phyloP scores from a whole-genome alignment of 306 rosid genomes.

The Sophora flavescens region DNA sequence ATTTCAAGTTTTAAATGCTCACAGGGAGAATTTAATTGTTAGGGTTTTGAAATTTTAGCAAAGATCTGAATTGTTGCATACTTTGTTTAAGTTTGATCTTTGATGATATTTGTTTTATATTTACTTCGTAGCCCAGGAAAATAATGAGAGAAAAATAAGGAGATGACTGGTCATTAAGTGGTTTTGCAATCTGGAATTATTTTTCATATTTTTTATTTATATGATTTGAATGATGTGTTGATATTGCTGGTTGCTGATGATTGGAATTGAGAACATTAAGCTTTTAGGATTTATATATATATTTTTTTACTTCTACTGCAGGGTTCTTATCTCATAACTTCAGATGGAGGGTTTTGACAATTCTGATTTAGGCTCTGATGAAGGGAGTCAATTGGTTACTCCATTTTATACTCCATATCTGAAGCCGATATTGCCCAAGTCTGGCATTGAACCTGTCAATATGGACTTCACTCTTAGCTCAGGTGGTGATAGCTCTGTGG shows the following conservation, averaged over 20 bases:
- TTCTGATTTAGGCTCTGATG: conserved; percentile 52
- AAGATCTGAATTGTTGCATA: not conserved
- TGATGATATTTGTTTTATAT: not conserved
- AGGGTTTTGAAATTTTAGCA: not conserved
- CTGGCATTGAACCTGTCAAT: conserved; percentile 49
- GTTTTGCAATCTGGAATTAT: conserved; percentile 3
- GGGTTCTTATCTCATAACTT: conserved; percentile 34
- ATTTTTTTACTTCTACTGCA: conserved; percentile 5
- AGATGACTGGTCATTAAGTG: not conserved
- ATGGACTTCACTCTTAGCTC: conserved; percentile 63
- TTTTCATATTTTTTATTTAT: not conserved
- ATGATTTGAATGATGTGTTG: not conserved
- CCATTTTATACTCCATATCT: conserved; percentile 68
- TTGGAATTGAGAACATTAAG: conserved; percentile 13
- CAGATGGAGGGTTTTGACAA: conserved; percentile 57
- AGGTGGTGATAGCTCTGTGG: conserved; percentile 60
- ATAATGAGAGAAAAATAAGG: not conserved
- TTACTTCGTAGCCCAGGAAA: not conserved
- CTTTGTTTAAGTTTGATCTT: not conserved
- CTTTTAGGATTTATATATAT: not conserved
- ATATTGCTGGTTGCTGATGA: conserved; percentile 6
- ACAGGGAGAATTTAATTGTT: not conserved
- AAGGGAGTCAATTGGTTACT: conserved; percentile 46
- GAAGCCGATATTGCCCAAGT: conserved; percentile 49
- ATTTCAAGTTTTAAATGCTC: not conserved